Evolutionary conservation across 306 rosid species (phyloP).

Genomic region (Prunus davidiana): DNA sequence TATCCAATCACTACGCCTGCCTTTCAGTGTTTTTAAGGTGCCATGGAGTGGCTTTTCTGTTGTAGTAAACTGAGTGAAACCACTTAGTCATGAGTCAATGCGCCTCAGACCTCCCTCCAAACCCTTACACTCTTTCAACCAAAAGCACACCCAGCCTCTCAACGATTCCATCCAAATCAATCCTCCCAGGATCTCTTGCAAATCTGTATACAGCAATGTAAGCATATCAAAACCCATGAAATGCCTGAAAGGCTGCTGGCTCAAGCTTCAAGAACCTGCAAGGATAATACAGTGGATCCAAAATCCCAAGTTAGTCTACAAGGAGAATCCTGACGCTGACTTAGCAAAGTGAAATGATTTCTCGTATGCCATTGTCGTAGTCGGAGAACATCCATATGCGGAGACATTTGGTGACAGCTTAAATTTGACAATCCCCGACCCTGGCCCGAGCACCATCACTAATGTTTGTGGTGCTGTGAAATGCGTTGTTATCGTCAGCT

Average conservation of each 20-base stretch:
- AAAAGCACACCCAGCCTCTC: not conserved
- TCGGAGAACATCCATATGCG: slow-evolving; percentile 38
- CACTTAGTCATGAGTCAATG: not conserved
- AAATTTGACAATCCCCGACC: slow-evolving; percentile 27
- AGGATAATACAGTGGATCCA: slow-evolving; percentile 23
- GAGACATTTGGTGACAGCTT: slow-evolving; percentile 37
- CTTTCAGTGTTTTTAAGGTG: too few species aligned
- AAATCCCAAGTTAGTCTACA: slow-evolving; percentile 15
- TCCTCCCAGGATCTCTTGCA: slow-evolving; percentile 18
- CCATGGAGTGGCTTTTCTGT: too few species aligned
- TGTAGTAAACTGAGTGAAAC: not conserved
- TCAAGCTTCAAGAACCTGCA: slow-evolving; percentile 34
- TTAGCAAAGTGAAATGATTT: slow-evolving; percentile 16
- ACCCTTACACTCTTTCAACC: not conserved
- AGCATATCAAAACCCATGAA: slow-evolving; percentile 29
- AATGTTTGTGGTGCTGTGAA: slow-evolving; percentile 34
- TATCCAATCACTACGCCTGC: too few species aligned
- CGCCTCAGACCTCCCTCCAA: slow-evolving; percentile 5
- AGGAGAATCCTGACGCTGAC: not conserved
- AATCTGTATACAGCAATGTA: slow-evolving; percentile 38
- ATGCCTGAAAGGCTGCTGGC: slow-evolving; percentile 28
- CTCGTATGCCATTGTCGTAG: slow-evolving; percentile 36
- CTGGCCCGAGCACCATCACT: slow-evolving; percentile 18
- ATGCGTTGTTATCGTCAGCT: slow-evolving; percentile 31
- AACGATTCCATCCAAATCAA: not conserved